A percentile compares a stretch with the other conserved stretches of the same genome.
These are phyloP conservation scores for Trichoderma pleuroti DNA, from an alignment of 2,329 filamentous ascomycete species.

Conservation along the genomic window DNA sequence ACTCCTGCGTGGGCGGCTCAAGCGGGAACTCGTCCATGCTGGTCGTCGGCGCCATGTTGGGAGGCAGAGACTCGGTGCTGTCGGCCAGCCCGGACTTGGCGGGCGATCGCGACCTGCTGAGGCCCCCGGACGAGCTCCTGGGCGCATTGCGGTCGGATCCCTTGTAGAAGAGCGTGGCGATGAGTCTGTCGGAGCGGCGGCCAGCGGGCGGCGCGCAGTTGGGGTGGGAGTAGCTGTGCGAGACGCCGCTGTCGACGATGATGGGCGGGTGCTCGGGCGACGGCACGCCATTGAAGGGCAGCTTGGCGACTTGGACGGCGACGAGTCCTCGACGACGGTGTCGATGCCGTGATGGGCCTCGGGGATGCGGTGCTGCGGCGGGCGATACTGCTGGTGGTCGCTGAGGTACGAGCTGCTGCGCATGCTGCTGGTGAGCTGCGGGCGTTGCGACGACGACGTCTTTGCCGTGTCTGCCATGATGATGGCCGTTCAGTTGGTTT, in stretches of 20 bases:
- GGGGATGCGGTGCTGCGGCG: conserved; percentile 44
- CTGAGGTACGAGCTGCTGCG: conserved; percentile 60
- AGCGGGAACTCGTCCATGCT: conserved; percentile 58
- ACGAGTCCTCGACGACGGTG: conserved; percentile 57
- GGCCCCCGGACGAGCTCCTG: conserved; percentile 28
- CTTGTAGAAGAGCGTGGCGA: conserved; percentile 65
- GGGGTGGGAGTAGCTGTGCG: conserved; percentile 59
- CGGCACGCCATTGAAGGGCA: conserved; percentile 58
- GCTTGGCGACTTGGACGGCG: conserved; percentile 36
- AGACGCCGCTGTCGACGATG: conserved; percentile 60
- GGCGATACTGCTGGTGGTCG: conserved; percentile 62
- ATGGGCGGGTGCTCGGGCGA: conserved; percentile 56
- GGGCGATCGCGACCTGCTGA: conserved; percentile 28
- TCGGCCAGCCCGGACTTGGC: conserved; percentile 29
- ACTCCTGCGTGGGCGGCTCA: conserved; percentile 53
- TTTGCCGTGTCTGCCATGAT: conserved; percentile 22
- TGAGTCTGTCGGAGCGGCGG: conserved; percentile 46
- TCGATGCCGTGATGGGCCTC: conserved; percentile 61
- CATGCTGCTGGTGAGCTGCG: conserved; percentile 49
- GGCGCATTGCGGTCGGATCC: conserved; percentile 34
- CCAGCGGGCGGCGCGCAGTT: conserved; percentile 57
- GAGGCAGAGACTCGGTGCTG: conserved; percentile 39
- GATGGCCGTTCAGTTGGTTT: background rate
- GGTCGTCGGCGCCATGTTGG: conserved; percentile 58
- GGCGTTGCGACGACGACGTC: conserved; percentile 39